Evolutionary conservation across 306 rosid genomes (phyloP), one percentile per base, ranked within the genome.

Genomic region (Chamaecrista fasciculata): DNA sequence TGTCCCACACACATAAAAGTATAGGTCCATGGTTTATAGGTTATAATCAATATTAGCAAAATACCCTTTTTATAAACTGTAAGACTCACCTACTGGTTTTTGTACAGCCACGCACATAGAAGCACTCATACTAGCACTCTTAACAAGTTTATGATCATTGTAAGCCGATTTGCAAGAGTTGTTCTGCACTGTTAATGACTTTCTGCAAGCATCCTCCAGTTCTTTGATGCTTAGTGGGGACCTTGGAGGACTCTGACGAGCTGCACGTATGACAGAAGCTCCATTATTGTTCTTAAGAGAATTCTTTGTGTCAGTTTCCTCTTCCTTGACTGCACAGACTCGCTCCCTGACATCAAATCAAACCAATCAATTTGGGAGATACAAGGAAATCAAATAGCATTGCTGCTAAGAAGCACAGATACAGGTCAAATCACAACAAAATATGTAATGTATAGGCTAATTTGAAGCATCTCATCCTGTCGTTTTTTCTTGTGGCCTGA

Each of bases 81-180:
- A 57, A 60, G 36, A 60, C 29, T 60, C 19, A 36, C 66, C 40
- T 60, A 46, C 18, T 19, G 29, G 47, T 19, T 55, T 55, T 46
- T 61, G 18, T 44, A 76, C 62, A 50, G 16, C 82, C 5, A 81
- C 83, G 8, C 72, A 77, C 71, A 66, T 76, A 11, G 91, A 80
- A 64, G 82, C 82, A 61, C 43, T 79, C 21, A 75, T 74, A 70
- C 78, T 81, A 42, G 67, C 80, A 52, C 85, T 84, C 80, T 66
- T 86, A 70, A 64, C 36, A 43, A 34, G 26, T 33, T 46, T 34
- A 59, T 59, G 65, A 11, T 26, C 46, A 39, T 33, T 33, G 46
- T 18, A 59, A 11, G 67, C 71, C 20, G 76, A 67, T 31, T 80
- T 77, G 73, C 60, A 71, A 43, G 11, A 24, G 43, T 72, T 84